phyloP scores from a whole-genome alignment of 2,329 filamentous ascomycete genomes.

The Trichoderma gracile region DNA sequence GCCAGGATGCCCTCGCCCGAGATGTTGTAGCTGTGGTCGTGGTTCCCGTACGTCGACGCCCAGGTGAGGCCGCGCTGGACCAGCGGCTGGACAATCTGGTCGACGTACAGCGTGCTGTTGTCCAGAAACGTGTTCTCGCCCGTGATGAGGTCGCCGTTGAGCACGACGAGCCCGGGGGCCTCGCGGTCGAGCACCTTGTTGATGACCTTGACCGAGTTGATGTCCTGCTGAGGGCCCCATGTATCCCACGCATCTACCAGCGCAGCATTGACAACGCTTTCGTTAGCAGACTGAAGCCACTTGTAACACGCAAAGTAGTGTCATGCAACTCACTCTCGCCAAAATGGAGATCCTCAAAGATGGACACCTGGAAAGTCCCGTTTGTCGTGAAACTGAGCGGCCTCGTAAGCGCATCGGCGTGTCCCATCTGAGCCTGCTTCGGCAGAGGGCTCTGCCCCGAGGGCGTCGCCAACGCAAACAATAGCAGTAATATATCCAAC shows the following conservation, averaged over 20 bases:
- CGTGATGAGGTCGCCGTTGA: conserved; percentile 72
- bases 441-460: background rate
- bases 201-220: conserved; percentile 58
- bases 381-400: conserved; percentile 42
- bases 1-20: conserved; percentile 47
- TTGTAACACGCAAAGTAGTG: background rate
- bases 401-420: background rate
- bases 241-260: conserved; percentile 45
- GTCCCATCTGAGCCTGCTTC: background rate
- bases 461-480: background rate
- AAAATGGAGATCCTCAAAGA: conserved; percentile 72
- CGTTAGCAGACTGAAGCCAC: conserved; percentile 12
- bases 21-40: conserved; percentile 63
- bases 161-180: conserved; percentile 59
- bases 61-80: conserved; percentile 57
- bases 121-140: conserved; percentile 61
- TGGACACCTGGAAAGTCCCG: conserved; percentile 54
- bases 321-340: conserved; percentile 57
- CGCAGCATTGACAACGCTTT: background rate
- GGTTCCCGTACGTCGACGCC: conserved; percentile 72
- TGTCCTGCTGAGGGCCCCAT: conserved; percentile 55
- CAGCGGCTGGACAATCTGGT: conserved; percentile 60
- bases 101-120: conserved; percentile 59
- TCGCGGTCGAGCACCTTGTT: conserved; percentile 59
- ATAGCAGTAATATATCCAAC: background rate